phyloP scores from a whole-genome alignment of 177 flowering plant genomes.

The Tripterygium wilfordii region DNA sequence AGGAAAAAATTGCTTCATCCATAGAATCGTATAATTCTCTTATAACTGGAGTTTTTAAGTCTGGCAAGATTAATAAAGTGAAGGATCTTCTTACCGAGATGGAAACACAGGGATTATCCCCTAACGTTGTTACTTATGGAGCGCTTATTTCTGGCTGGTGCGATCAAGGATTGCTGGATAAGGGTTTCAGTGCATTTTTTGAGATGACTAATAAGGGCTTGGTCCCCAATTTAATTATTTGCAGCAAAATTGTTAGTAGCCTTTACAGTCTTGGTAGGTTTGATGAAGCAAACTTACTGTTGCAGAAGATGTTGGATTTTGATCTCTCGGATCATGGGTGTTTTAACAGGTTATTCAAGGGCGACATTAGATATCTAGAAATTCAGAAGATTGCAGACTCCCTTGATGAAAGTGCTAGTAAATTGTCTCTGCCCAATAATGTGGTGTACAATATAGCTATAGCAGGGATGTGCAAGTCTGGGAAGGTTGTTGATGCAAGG shows the following conservation, averaged over 20 bases:
- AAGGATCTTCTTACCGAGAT: constrained; percentile 52
- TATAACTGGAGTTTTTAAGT: constrained; percentile 49
- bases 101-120: constrained; percentile 36
- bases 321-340: constrained; percentile 20
- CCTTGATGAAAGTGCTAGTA: constrained; percentile 32
- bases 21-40: constrained; percentile 75
- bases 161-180: constrained; percentile 51
- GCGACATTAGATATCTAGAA: constrained; percentile 13
- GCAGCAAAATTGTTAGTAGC: constrained; percentile 52
- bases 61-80: constrained; percentile 27
- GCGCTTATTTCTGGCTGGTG: constrained; percentile 77
- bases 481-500: constrained; percentile 55
- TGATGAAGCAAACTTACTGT: constrained; percentile 55
- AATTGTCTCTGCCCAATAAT: constrained; percentile 36
- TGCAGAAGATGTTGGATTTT: constrained; percentile 56
- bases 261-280: constrained; percentile 54
- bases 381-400: constrained; percentile 31
- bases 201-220: constrained; percentile 66
- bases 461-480: constrained; percentile 64
- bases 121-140: constrained; percentile 69
- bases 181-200: constrained; percentile 45
- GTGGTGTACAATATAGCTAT: constrained; percentile 63
- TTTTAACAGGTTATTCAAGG: constrained; percentile 11
- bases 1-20: constrained; percentile 33
- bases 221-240: constrained; percentile 51